These are phyloP conservation scores for Kwoniella mangroviensis DNA, from an alignment of 768 basidiomycete species.

Conservation along the genomic window DNA sequence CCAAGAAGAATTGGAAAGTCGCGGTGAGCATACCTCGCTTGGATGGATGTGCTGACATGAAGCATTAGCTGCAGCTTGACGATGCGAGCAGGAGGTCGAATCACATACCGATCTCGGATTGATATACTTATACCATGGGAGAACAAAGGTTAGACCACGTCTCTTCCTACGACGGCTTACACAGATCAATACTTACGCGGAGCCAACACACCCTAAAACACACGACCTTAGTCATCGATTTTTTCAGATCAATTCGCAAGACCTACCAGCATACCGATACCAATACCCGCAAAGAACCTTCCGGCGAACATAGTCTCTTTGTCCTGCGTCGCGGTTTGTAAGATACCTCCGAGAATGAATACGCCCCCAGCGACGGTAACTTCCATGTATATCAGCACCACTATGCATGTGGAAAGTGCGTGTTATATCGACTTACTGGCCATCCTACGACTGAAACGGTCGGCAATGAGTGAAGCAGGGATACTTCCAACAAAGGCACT, in stretches of 20 bases:
- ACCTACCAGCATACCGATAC: conserved; percentile 30
- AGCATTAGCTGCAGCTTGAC: background rate
- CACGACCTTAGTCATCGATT: conserved; percentile 68
- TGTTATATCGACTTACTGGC: conserved; percentile 5
- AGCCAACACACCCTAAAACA: conserved; percentile 22
- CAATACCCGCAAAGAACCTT: conserved; percentile 59
- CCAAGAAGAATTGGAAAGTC: conserved; percentile 58
- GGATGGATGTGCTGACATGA: conserved; percentile 61
- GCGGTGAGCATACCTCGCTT: conserved; percentile 68
- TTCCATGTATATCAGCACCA: conserved; percentile 37
- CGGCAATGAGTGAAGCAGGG: conserved; percentile 59
- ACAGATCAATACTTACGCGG: conserved; percentile 59
- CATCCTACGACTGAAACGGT: conserved; percentile 49
- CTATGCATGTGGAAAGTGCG: conserved; percentile 56
- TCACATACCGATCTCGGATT: conserved; percentile 62
- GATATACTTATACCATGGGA: conserved; percentile 63
- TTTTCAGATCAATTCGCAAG: conserved; percentile 63
- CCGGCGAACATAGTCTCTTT: conserved; percentile 39
- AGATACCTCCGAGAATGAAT: conserved; percentile 31
- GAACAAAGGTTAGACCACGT: background rate
- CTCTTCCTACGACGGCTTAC: too few species aligned
- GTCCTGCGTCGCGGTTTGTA: conserved; percentile 36
- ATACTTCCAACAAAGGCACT: conserved; percentile 54
- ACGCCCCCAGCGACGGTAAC: conserved; percentile 21
- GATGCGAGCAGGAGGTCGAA: background rate